Base-by-base conservation (phyloP, 345 rosid genomes). In the Camelina hispida region DNA sequence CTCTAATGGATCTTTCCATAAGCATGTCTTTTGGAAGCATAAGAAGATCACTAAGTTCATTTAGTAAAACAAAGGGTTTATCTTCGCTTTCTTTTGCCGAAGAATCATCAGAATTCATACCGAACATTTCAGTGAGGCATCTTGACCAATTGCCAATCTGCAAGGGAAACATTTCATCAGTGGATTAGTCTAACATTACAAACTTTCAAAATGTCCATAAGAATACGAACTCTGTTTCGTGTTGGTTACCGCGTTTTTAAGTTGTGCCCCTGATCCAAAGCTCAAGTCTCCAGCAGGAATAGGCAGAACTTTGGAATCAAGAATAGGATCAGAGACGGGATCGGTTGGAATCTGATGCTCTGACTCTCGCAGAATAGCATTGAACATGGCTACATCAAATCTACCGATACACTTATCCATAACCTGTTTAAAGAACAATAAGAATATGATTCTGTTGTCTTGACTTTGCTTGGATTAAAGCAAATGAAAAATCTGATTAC, bases 21-120 rank as follows among this genome's bases (percentile, higher is more conserved):
- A 96, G 85, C 97, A 96, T 85, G 80, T 93, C 98, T 80, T 96
- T 96, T 34, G 98, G 99, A 72, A 96, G 98, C 99, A 96, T 93
- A 66, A 96, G 82, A 72, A 96, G 96, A 84, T 93, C 96, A 66
- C 99, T 93, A 72, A 96, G 81, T 62, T 83, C 87, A 73, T 87
- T 89, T 17, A 96, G 85, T 64, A 88, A 88, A 52, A n/a, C 34
- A 76, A 93, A 96, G 70, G 87, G 66, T 79, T 84, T 87, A 71
- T 87, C 82, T 46, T 74, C 81, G 3, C 44, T 20, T 46, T 78
- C 83, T 42, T 85, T 89, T 65, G 79, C 74, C 14, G 47, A 48
- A 55, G 82, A 70, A 75, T 84, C 88, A 56, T 84, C 87, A 47
- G 57, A 63, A 77, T 88, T 90, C 75, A 87, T 80, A 66, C 88